A percentile compares a stretch with the other conserved stretches of the same genome.
These are phyloP conservation scores for Haplosporangium gracile DNA, from an alignment of 192 early-diverging fungal genomes.

Conservation along the genomic window DNA sequence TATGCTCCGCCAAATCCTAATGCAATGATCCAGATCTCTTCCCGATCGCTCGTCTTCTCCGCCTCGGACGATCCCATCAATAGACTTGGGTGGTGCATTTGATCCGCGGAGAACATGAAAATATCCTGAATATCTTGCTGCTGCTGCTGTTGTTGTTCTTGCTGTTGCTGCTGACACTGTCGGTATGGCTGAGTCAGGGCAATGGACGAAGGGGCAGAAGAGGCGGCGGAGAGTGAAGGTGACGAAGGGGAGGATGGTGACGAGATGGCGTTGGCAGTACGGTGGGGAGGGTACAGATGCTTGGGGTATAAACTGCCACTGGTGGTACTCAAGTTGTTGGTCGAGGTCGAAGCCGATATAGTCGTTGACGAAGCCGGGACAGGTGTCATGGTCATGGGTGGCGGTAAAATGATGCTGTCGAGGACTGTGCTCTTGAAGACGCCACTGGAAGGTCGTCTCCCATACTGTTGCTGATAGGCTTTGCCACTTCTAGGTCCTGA, in stretches of 20 bases:
- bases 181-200: not conserved
- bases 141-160: slow-evolving; percentile 20
- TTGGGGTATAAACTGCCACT: slow-evolving; percentile 32
- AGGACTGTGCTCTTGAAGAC: slow-evolving; percentile 20
- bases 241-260: slow-evolving; percentile 48
- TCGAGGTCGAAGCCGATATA: slow-evolving; percentile 31
- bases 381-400: slow-evolving; percentile 16
- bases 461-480: not conserved
- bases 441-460: not conserved
- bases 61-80: slow-evolving; percentile 36
- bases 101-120: slow-evolving; percentile 48
- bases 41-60: slow-evolving; percentile 49
- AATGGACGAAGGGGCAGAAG: slow-evolving; percentile 4
- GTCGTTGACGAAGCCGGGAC: slow-evolving; percentile 10
- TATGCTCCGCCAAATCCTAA: slow-evolving; percentile 43
- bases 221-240: slow-evolving; percentile 39
- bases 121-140: slow-evolving; percentile 38
- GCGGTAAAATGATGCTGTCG: slow-evolving; percentile 28
- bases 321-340: slow-evolving; percentile 27
- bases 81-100: slow-evolving; percentile 46
- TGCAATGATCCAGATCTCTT: slow-evolving; percentile 57
- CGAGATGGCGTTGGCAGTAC: slow-evolving; percentile 19
- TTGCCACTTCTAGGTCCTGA: slow-evolving; percentile 7
- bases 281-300: not conserved
- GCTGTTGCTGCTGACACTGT: not conserved